Conservation (phyloP, 768 basidiomycete species). For the Lactarius sanguifluus region DNA sequence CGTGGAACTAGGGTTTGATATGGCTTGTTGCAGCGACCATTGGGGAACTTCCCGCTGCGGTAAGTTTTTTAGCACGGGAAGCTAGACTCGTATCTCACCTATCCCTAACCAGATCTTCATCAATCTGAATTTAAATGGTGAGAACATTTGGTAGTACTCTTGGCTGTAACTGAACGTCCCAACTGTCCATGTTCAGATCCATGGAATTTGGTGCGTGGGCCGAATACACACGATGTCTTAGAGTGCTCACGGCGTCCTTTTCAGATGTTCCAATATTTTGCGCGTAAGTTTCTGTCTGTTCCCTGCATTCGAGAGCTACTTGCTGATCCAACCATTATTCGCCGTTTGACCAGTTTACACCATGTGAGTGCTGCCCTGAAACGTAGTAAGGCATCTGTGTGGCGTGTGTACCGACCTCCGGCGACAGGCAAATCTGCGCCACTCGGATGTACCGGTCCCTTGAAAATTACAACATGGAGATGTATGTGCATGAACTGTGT, state of each 20-base stretch:
- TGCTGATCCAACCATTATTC: not conserved
- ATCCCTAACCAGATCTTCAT: constrained; percentile 15
- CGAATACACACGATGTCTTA: not conserved
- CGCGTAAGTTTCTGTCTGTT: constrained; percentile 6
- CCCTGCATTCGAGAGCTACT: not conserved
- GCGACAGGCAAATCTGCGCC: constrained; percentile 13
- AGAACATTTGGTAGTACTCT: not conserved
- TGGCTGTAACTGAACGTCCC: not conserved
- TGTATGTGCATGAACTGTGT: not conserved
- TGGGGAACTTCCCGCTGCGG: constrained; percentile 10
- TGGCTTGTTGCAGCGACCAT: constrained; percentile 14
- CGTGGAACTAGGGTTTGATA: constrained; percentile 18
- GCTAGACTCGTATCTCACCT: not conserved
- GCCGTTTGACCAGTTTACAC: constrained; percentile 2
- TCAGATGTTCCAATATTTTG: constrained; percentile 20
- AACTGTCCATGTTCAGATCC: not conserved
- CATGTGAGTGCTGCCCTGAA: not conserved
- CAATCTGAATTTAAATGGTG: constrained; percentile 21
- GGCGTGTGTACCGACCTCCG: not conserved
- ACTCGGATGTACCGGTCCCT: constrained; percentile 22
- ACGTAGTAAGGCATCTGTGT: not conserved
- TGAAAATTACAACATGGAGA: not conserved
- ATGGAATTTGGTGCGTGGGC: constrained; percentile 16
- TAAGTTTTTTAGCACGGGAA: not conserved
- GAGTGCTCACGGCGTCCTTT: not conserved